A percentile compares a stretch with the other conserved stretches of the same genome.
Evolutionary conservation across 345 rosid genomes (phyloP).

Genomic region (Viola odorata): DNA sequence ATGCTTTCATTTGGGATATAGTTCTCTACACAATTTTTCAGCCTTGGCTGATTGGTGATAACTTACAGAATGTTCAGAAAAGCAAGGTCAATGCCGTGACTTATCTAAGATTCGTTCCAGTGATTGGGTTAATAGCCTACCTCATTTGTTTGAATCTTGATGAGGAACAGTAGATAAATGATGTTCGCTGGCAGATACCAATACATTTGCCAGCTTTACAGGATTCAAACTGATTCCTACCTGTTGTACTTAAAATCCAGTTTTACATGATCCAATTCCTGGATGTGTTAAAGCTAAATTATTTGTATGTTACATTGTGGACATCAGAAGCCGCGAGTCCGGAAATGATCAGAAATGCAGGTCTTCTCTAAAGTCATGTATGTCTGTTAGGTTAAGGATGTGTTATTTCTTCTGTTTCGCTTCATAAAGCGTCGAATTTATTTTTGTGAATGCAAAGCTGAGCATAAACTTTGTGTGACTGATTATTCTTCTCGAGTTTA

Average conservation of each 20-base stretch:
- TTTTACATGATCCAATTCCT: too few species aligned
- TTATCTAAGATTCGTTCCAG: conserved; percentile 73
- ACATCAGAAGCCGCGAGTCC: too few species aligned
- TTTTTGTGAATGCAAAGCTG: too few species aligned
- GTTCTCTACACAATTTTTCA: conserved; percentile 74
- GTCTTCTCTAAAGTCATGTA: too few species aligned
- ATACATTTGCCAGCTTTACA: background rate
- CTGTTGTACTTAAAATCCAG: background rate
- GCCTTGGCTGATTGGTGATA: conserved; percentile 93
- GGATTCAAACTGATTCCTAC: background rate
- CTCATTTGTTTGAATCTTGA: conserved; percentile 57
- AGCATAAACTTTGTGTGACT: too few species aligned
- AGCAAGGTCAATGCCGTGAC: conserved; percentile 44
- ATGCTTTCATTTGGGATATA: conserved; percentile 92
- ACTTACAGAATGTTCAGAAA: conserved; percentile 57
- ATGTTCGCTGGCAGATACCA: background rate
- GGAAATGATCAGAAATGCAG: too few species aligned
- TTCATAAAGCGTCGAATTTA: too few species aligned
- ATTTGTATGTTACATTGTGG: too few species aligned
- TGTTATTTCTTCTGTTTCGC: too few species aligned
- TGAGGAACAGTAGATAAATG: conserved; percentile 23
- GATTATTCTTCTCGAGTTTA: too few species aligned
- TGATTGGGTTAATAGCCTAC: conserved; percentile 63
- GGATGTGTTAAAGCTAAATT: too few species aligned
- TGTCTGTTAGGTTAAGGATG: too few species aligned